Evolutionary conservation across 148 eudicot genomes (phyloP), one percentile per base, ranked within the genome.

Genomic region (Salicornia ramosissima): DNA sequence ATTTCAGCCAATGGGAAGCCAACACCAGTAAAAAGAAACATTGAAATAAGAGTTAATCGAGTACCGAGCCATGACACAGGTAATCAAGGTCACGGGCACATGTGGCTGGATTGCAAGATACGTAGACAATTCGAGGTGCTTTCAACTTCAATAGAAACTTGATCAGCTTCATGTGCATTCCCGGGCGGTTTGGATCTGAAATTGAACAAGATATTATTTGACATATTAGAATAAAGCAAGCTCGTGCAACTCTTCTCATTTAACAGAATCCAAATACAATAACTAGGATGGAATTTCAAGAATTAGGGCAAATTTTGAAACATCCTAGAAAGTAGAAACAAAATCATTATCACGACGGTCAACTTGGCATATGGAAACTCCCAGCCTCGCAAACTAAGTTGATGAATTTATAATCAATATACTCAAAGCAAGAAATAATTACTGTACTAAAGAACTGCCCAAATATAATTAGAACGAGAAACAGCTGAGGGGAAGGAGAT

Each of bases 101-200:
- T 25, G 97, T 95, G 0, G 99, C 84, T 46, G 99, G 99, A 81
- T 95, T 95, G 83, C 99, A 95, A 16, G 99, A 95, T 36, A 95
- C 97, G 49, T 95, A 95, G 58, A 95, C 74, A 1, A 95, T 86
- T 21, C 85, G 85, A 54, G 79, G 79, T 31, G 97, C 90, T 54
- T 78, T 84, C 77, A 95, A 76, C 77, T 87, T 87, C 39, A 95
- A 72, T 51, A 95, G 82, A 69, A 82, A 95, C 67, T 81, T 95
- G 39, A 95, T 91, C 79, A 95, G 71, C 74, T 95, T 91, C 82
- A 89, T 83, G 82, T 94, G 99, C 99, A 94, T 91, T 13, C 99
- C 99, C 2, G 99, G 99, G 29, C 99, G 97, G 71, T 91, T 94
- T 62, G 99, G 99, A 85, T 94, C 99, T 94, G 87, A 78, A 75